Conservation (phyloP, 1,139 yeast species). For the Yamadazyma kanchanaburiensis region DNA sequence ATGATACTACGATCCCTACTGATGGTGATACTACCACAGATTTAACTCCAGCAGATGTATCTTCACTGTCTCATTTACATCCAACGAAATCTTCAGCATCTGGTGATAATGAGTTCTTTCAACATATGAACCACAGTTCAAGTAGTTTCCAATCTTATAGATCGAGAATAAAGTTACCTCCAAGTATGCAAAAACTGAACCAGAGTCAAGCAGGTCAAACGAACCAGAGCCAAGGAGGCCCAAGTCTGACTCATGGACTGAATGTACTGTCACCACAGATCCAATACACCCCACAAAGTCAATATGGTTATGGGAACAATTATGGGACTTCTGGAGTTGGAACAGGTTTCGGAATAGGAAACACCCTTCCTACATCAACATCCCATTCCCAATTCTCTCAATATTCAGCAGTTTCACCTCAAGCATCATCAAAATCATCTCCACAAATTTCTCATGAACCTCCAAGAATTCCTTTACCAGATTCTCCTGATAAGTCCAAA, state of each 20-base stretch:
- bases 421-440: background rate
- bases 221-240: slow-evolving; percentile 1
- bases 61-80: background rate
- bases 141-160: slow-evolving; percentile 30
- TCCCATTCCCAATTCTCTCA: too few species aligned
- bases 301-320: too few species aligned
- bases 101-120: slow-evolving; percentile 5
- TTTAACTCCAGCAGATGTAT: background rate
- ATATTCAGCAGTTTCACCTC: too few species aligned
- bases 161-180: slow-evolving; percentile 32
- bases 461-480: slow-evolving; percentile 12
- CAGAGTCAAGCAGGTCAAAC: slow-evolving; percentile 5
- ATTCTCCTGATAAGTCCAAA: slow-evolving; percentile 10
- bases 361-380: too few species aligned
- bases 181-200: slow-evolving; percentile 12
- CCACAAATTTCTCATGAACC: slow-evolving; percentile 8
- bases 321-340: too few species aligned
- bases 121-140: slow-evolving; percentile 19
- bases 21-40: background rate
- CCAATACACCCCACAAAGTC: background rate
- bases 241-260: background rate
- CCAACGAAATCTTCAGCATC: background rate
- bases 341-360: too few species aligned
- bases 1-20: background rate
- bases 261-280: background rate